Evolutionary conservation across 441 rosid genomes (phyloP), one percentile per base, ranked within the genome.

Genomic region (Breynia disticha): DNA sequence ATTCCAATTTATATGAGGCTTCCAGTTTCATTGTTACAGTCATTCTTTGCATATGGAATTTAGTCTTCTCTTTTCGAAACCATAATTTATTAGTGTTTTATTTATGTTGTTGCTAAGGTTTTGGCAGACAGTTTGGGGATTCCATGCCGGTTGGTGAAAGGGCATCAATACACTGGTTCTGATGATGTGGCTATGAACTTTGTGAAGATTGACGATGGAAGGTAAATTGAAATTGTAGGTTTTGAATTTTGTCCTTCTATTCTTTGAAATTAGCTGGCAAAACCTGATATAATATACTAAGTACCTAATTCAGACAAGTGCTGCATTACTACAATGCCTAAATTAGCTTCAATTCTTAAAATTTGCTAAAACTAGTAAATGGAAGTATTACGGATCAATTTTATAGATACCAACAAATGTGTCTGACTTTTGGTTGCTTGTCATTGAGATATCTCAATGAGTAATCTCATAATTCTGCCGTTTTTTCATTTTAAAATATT

Each of bases 111-210:
- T 72, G 50, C 54, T 54, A 60, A 91, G 98, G 95, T 86, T 71
- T 78, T 91, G 79, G 94, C 94, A 48, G 98, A 91, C 70, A 72
- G 79, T 57, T 71, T 75, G 54, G 86, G 84, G 52, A 81, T 91
- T 72, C 95, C 89, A 52, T 88, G 98, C 68, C 89, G 94, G 32
- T 76, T 91, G 65, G 97, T 91, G 64, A 91, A 88, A 69, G 98
- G 95, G 62, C 91, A 76, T 56, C 87, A 79, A 52, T 91, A 84
- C 59, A 86, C 96, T 0, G 95, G 98, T 71, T 86, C 94, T 0
- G 89, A 77, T 50, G 94, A 91, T 53, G 95, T 81, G 51, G 98
- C 96, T 51, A 82, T 91, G 83, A 88, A 88, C 82, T 84, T 86
- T 73, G 88, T 91, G 32, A 88, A 83, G 76, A 50, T 88, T 63